Base-by-base conservation (phyloP, 148 eudicot genomes). In the Nepenthes gracilis region DNA sequence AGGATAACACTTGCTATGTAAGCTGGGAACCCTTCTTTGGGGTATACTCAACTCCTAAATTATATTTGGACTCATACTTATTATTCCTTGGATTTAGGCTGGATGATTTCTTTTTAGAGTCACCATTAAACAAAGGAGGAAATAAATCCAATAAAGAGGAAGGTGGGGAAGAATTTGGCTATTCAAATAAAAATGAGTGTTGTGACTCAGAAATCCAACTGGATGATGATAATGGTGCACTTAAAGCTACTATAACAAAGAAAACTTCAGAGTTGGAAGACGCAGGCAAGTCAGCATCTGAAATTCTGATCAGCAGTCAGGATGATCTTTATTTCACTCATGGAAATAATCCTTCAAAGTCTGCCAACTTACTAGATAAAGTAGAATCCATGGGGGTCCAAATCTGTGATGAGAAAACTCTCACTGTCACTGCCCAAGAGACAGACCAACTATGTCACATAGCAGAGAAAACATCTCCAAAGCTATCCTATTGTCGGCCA, bases 71-170 rank as follows among this genome's bases (percentile, higher is more conserved):
- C 1, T 48, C 53, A 13, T n/a, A 52, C 38, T n/a, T 47, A 34
- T 43, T 9, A 35, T 64, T 35, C 33, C 15, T 54, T 70, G 75
- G 58, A 36, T 72, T 45, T 57, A 89, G 96, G 74, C 51, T 83
- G 67, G 93, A 78, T 67, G 66, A 64, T 61, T 83, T 85, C 40
- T 83, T 67, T 63, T 66, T 81, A 37, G 76, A 68, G 61, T 63
- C 68, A 47, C 64, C 15, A 47, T 6, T 49, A 12, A n/a, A 6
- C 3, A 83, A 77, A 67, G 73, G 61, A 72, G 75, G 54, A 37
- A 74, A 76, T 61, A 68, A 74, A 48, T 43, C 64, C 50, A 65
- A 69, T 13, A 67, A 40, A 60, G 73, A 66, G 60, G 61, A 74
- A 70, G 72, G 62, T n/a, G 63, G 56, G 33, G 66, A 78, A 74